Base-by-base conservation (phyloP, 306 rosid species). In the Acacia melanoxylon region DNA sequence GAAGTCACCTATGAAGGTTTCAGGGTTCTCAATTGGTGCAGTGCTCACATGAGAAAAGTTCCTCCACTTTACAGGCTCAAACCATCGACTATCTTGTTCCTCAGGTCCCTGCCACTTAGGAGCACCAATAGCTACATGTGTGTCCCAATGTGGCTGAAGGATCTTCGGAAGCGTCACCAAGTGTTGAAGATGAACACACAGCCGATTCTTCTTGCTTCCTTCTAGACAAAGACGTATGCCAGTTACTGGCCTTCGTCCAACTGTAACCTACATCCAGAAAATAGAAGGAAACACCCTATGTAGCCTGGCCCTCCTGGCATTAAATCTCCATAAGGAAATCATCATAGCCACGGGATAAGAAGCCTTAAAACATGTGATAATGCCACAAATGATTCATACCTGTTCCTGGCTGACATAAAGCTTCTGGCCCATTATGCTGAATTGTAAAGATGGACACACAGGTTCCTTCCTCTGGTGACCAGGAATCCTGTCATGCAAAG, bases 371-470 rank as follows among this genome's bases (percentile, higher is more conserved):
- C 1, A 29, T 40, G 65, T 11, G 51, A 77, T 40, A 80, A 81
- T 25, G 42, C 40, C 35, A 79, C 22, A 42, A 62, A 68, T 73
- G 63, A 46, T 8, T 40, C 78, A 45, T 83, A 93, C 98, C 97
- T 95, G 98, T 74, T 95, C 98, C 77, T 93, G 97, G 84, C 97
- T 95, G 83, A 95, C 90, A 42, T 93, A 87, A 58, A 95, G 94
- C 72, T 95, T 95, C 79, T 95, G 97, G 74, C 98, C 97, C 98
- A 95, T 95, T 76, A 95, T 88, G 85, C 98, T 95, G 89, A 95
- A 95, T 54, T 93, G 98, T 83, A 95, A 87, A 81, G 92, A 95
- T 72, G 97, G 98, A 85, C 97, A 95, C 78, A 93, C 95, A 68
- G 98, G 98, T 87, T 95, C 98, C 86, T 95, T 95, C 80, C 98